Percentiles rank a stretch among this genome's conserved stretches.
phyloP scores from a whole-genome alignment of 2,329 filamentous ascomycete genomes.

The Huntiella savannae region DNA sequence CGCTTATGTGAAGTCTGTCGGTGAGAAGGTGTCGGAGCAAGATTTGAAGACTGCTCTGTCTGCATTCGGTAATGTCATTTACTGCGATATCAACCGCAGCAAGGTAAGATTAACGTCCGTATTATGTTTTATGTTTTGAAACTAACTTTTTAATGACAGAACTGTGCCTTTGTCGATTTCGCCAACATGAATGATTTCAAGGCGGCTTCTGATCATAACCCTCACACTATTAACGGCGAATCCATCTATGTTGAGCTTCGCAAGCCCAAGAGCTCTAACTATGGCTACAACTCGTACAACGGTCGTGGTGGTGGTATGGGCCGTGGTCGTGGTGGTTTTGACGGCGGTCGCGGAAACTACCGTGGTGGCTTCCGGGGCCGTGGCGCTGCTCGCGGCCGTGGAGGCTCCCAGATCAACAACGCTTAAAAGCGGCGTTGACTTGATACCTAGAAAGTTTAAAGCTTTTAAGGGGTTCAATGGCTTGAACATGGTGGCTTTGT shows the following conservation, averaged over 20 bases:
- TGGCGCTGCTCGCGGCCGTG: constrained; percentile 43
- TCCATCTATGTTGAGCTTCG: constrained; percentile 78
- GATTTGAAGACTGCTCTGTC: constrained; percentile 53
- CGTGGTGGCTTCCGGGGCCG: constrained; percentile 49
- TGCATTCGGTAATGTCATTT: constrained; percentile 50
- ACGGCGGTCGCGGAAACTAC: constrained; percentile 42
- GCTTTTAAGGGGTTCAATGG: no score
- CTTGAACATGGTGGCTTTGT: no score
- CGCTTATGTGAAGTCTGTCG: constrained; percentile 92
- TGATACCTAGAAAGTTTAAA: not conserved
- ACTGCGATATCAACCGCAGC: constrained; percentile 60
- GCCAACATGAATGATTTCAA: constrained; percentile 62
- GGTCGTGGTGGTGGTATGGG: constrained; percentile 32
- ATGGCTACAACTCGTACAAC: constrained; percentile 46
- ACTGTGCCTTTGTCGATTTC: constrained; percentile 94
- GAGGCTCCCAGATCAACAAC: constrained; percentile 35
- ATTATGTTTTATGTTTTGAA: not conserved
- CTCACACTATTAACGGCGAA: constrained; percentile 66
- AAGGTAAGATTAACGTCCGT: constrained; percentile 41
- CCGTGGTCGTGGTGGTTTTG: constrained; percentile 48
- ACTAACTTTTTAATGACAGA: constrained; percentile 31
- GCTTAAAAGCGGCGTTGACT: constrained; percentile 19
- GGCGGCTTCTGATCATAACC: constrained; percentile 66
- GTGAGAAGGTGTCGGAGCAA: constrained; percentile 61
- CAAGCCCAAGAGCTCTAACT: constrained; percentile 56